Conservation (phyloP, 129 eudicot genomes). For the Tagetes erecta region DNA sequence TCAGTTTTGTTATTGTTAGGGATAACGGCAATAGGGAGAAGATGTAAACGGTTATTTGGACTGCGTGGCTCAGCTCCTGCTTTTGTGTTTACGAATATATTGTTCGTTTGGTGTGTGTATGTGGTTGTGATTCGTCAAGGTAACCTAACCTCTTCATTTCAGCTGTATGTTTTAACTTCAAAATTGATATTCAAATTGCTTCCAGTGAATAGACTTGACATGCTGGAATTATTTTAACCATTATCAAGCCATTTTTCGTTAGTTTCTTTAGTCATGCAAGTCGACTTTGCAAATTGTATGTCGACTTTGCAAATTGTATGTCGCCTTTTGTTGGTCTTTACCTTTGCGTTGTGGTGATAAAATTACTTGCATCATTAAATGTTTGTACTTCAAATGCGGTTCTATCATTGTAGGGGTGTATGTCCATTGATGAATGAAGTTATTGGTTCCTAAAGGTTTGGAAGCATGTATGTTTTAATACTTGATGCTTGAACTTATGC, state of each 20-base stretch:
- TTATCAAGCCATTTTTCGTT: background rate
- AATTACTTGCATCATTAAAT: slow-evolving; percentile 1
- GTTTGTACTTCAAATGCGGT: slow-evolving; percentile 8
- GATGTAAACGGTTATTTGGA: slow-evolving; percentile 41
- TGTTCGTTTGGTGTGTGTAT: slow-evolving; percentile 58
- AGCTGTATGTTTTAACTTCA: background rate
- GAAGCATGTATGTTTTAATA: slow-evolving; percentile 1
- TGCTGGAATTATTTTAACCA: too few species aligned
- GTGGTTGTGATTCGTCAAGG: slow-evolving; percentile 52
- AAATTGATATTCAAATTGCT: slow-evolving; percentile 6
- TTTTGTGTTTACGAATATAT: slow-evolving; percentile 48
- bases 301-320: slow-evolving; percentile 4
- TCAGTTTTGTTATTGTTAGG: slow-evolving; percentile 46
- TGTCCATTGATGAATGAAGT: slow-evolving; percentile 1
- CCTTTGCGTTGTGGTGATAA: background rate
- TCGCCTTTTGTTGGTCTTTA: background rate
- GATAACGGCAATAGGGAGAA: slow-evolving; percentile 45
- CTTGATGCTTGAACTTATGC: background rate
- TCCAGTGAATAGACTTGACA: background rate
- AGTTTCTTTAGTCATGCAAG: background rate
- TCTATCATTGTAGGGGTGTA: background rate
- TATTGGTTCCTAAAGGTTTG: slow-evolving; percentile 3
- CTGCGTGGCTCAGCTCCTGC: slow-evolving; percentile 63
- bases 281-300: too few species aligned
- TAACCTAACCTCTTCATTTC: slow-evolving; percentile 25